Evolutionary conservation across 768 basidiomycete genomes (phyloP).

Genomic region (Tylopilus subfusipes): DNA sequence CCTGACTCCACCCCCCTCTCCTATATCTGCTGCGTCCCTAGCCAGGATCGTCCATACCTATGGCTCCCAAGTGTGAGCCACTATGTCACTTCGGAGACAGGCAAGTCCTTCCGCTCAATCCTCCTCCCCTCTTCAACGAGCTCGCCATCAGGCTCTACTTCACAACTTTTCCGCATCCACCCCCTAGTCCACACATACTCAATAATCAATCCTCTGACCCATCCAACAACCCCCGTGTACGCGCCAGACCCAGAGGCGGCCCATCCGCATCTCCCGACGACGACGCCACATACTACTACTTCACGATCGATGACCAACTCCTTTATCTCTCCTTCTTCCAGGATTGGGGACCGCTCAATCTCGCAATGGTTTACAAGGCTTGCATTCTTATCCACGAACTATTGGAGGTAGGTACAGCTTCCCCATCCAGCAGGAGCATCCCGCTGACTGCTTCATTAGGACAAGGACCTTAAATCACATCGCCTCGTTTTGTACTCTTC

Average conservation of each 20-base stretch:
- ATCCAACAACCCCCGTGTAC: constrained; percentile 56
- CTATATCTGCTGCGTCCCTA: constrained; percentile 8
- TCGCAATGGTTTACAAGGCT: constrained; percentile 90
- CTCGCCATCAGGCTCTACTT: constrained; percentile 67
- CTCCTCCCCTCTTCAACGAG: constrained; percentile 4
- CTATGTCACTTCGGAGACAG: constrained; percentile 78
- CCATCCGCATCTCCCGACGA: constrained; percentile 69
- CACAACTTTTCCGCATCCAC: constrained; percentile 80
- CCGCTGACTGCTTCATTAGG: constrained; percentile 44
- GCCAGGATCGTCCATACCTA: constrained; percentile 14
- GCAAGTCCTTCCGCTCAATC: constrained; percentile 35
- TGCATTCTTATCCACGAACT: constrained; percentile 91
- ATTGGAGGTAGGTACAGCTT: constrained; percentile 56
- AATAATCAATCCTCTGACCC: constrained; percentile 56
- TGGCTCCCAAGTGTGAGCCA: constrained; percentile 62
- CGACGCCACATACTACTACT: constrained; percentile 78
- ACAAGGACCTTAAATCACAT: constrained; percentile 66
- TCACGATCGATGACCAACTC: constrained; percentile 90
- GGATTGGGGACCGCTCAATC: constrained; percentile 90
- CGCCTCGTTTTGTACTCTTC: constrained; percentile 87
- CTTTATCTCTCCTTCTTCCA: constrained; percentile 92
- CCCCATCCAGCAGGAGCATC: constrained; percentile 17
- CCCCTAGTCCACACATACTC: constrained; percentile 60
- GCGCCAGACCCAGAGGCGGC: constrained; percentile 55
- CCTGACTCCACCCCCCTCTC: too few species aligned